phyloP scores from a whole-genome alignment of 2,329 filamentous ascomycete species.

The Arthrobotrys megalospora region DNA sequence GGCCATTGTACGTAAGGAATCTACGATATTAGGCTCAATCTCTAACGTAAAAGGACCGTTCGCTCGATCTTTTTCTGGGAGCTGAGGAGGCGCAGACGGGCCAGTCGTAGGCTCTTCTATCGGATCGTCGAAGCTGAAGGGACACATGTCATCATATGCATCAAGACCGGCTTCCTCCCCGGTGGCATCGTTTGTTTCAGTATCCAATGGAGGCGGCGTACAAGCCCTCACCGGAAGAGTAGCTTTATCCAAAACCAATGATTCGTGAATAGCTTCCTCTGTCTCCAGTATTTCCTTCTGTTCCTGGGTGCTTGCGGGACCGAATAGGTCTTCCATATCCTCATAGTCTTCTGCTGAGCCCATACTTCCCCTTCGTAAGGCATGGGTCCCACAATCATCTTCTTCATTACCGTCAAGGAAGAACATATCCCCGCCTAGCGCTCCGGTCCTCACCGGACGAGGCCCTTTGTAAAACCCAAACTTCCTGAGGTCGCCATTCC shows the following conservation, averaged over 20 bases:
- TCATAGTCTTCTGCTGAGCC: slow-evolving; percentile 17
- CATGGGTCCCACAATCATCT: not conserved
- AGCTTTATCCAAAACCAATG: not conserved
- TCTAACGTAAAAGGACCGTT: slow-evolving; percentile 26
- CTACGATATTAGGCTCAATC: not conserved
- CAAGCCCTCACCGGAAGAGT: slow-evolving; percentile 21
- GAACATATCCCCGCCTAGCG: slow-evolving; percentile 52
- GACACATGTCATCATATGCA: slow-evolving; percentile 28
- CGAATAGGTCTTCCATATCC: slow-evolving; percentile 54
- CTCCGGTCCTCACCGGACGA: slow-evolving; percentile 30
- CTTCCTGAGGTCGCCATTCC: slow-evolving; percentile 54
- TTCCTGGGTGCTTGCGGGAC: slow-evolving; percentile 52
- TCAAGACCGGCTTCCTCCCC: not conserved
- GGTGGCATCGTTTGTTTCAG: not conserved
- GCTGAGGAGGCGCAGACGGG: not conserved
- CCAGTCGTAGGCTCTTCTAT: slow-evolving; percentile 10
- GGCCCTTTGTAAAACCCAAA: slow-evolving; percentile 56
- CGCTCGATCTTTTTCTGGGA: not conserved
- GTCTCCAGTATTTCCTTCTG: slow-evolving; percentile 48
- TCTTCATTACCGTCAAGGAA: slow-evolving; percentile 45
- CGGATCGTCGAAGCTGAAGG: slow-evolving; percentile 56
- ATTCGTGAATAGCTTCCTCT: slow-evolving; percentile 33
- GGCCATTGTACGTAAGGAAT: not conserved
- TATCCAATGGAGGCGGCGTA: slow-evolving; percentile 39
- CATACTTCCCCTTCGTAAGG: not conserved